phyloP scores from a whole-genome alignment of 2,329 filamentous ascomycete genomes.

The Aaosphaeria pasadenensis region DNA sequence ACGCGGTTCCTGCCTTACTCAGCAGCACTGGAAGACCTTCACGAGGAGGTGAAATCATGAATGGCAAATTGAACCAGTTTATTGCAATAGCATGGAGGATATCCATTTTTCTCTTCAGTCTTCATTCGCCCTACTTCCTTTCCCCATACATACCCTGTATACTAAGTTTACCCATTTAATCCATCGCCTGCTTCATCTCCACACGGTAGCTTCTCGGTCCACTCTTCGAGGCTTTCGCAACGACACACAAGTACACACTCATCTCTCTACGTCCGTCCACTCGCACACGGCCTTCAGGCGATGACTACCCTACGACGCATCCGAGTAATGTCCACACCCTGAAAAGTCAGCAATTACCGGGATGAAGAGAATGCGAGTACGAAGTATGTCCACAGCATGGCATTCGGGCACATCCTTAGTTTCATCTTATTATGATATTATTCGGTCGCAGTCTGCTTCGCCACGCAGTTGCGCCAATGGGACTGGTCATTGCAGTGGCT shows the following conservation, averaged over 20 bases:
- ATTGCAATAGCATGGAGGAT: background rate
- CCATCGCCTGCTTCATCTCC: background rate
- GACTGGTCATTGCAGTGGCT: background rate
- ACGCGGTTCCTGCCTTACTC: background rate
- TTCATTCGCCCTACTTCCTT: conserved; percentile 5
- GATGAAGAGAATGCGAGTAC: conserved; percentile 12
- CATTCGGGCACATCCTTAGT: conserved; percentile 7
- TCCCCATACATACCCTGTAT: conserved; percentile 24
- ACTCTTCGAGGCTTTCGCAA: background rate
- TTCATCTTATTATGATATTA: conserved; percentile 9
- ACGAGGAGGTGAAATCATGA: background rate
- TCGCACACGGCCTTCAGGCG: conserved; percentile 11
- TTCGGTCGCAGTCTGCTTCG: background rate
- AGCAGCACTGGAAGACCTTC: background rate
- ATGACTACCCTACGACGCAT: conserved; percentile 19
- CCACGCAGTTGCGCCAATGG: background rate
- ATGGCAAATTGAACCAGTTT: background rate
- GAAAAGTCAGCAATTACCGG: conserved; percentile 6
- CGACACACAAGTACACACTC: background rate
- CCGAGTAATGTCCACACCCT: conserved; percentile 12
- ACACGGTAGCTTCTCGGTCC: background rate
- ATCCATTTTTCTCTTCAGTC: conserved; percentile 2
- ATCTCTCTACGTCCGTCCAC: conserved; percentile 6
- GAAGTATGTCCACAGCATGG: conserved; percentile 7
- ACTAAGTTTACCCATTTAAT: conserved; percentile 14